Evolutionary conservation across 352 stramenopile genomes (phyloP), one percentile per base, ranked within the genome.

Genomic region (Blastocystis sp.): DNA sequence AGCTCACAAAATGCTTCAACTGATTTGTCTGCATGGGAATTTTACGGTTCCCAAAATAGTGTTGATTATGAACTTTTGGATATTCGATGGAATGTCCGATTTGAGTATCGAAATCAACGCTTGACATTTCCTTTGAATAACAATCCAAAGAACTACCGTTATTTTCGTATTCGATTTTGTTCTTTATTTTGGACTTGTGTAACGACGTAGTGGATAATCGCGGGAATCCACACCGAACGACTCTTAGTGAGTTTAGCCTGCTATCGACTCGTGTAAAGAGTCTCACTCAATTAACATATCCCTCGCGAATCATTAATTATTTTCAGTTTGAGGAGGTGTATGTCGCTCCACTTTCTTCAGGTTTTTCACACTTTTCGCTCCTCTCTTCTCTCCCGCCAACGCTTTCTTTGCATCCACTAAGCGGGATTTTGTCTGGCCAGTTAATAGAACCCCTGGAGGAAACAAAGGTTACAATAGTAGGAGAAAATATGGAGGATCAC

Each of bases 281-380:
- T 8, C 47, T 64, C 47, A 43, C 39, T 5, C 37, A 39, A 4
- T 29, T 80, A 11, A 23, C 23, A 23, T 80, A 80, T 56, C 47
- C 26, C 8, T 6, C 39, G 2, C 37, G 23, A 1, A 59, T 64
- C 41, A 37, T 29, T 18, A 59, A 64, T 50, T 80, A 64, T 56
- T 63, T 26, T 29, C 70, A 80, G 55, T 80, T 80, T 47, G 41
- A 80, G n/a, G n/a, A n/a, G 6, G 20, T 80, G 6, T 41, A 66
- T 13, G 64, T 80, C 34, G 55, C 43, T 9, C 70, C 70, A 34
- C 45, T 80, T 2, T 80, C 70, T 7, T 63, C 70, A 8, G 70
- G 70, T n/a, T 80, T 47, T 56, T 80, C 70, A 2, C 70, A 80
- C 41, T 80, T 80, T 29, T 80, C 70, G 7, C 45, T 80, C 8